These are phyloP conservation scores for Bondarzewia mesenterica DNA, from an alignment of 1,284 basidiomycete species.

Conservation along the genomic window DNA sequence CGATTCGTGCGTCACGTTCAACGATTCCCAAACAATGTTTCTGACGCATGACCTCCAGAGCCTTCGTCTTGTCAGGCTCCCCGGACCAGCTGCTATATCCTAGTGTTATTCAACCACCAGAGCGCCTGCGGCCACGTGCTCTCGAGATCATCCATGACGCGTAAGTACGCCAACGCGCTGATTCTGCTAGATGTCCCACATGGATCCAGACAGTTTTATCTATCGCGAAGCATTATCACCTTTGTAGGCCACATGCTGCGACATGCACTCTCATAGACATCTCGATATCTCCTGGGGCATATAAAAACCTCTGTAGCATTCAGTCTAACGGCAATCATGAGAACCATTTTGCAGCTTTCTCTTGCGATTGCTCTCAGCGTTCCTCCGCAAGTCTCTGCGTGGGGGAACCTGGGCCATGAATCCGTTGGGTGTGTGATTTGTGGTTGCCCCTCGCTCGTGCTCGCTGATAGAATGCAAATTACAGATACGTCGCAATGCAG, in stretches of 20 bases:
- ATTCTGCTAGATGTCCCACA: not conserved
- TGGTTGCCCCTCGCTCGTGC: not conserved
- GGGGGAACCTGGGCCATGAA: conserved; percentile 36
- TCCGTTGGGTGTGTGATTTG: conserved; percentile 25
- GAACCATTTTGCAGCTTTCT: not conserved
- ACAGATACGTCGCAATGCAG: conserved; percentile 26
- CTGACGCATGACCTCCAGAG: no score
- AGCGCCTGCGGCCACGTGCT: not conserved
- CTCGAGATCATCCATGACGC: no score
- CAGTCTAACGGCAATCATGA: conserved; percentile 3
- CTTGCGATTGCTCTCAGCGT: conserved; percentile 1
- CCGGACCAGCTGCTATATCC: no score
- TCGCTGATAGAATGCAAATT: not conserved
- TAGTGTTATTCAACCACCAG: not conserved
- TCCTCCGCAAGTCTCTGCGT: conserved; percentile 18
- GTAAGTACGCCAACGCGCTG: not conserved
- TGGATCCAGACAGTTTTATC: not conserved
- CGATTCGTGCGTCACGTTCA: not conserved
- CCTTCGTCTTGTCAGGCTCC: no score
- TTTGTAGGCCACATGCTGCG: not conserved
- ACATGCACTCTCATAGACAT: not conserved
- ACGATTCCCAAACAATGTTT: no score
- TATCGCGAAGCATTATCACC: not conserved
- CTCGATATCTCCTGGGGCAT: not conserved
- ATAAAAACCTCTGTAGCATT: not conserved